Conservation (phyloP, 495 filamentous ascomycete species). For the Thermochaetoides thermophila region DNA sequence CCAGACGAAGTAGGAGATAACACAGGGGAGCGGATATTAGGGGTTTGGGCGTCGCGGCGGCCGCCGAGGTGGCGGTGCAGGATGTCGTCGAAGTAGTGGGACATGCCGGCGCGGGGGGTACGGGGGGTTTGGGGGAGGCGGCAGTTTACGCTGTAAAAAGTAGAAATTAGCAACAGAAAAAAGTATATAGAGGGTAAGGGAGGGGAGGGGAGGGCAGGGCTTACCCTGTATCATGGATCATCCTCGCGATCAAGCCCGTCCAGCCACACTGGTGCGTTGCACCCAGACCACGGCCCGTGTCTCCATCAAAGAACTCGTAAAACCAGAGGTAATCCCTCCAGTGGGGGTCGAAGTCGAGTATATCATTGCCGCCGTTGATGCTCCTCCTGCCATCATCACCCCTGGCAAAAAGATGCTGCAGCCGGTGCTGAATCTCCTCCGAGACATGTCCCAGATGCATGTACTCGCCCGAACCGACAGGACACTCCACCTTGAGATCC, state of each 20-base stretch:
- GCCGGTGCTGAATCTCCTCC: constrained; percentile 86
- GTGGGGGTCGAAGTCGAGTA: constrained; percentile 76
- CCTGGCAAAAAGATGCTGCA: constrained; percentile 80
- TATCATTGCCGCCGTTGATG: constrained; percentile 66
- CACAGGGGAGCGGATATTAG: constrained; percentile 26
- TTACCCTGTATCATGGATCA: constrained; percentile 94
- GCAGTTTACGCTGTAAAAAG: constrained; percentile 53
- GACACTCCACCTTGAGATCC: constrained; percentile 77
- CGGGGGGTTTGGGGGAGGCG: constrained; percentile 86
- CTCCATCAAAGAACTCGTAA: constrained; percentile 94
- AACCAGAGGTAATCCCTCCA: constrained; percentile 94
- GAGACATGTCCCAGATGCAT: constrained; percentile 97
- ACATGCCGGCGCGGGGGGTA: constrained; percentile 64
- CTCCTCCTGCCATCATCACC: constrained; percentile 74
- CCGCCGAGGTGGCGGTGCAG: constrained; percentile 40
- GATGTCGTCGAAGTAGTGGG: constrained; percentile 91
- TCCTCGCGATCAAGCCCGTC: constrained; percentile 90
- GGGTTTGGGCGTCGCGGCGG: constrained; percentile 8
- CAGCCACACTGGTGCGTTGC: constrained; percentile 93
- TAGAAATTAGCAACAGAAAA: constrained; percentile 9
- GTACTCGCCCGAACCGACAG: constrained; percentile 80
- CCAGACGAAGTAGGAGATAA: no score
- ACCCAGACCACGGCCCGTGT: constrained; percentile 75
- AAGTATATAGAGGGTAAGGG: background rate
- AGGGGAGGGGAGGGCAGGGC: constrained; percentile 11